Base-by-base conservation (phyloP, 208 protist genomes). In the Plasmodiophora brassicae region DNA sequence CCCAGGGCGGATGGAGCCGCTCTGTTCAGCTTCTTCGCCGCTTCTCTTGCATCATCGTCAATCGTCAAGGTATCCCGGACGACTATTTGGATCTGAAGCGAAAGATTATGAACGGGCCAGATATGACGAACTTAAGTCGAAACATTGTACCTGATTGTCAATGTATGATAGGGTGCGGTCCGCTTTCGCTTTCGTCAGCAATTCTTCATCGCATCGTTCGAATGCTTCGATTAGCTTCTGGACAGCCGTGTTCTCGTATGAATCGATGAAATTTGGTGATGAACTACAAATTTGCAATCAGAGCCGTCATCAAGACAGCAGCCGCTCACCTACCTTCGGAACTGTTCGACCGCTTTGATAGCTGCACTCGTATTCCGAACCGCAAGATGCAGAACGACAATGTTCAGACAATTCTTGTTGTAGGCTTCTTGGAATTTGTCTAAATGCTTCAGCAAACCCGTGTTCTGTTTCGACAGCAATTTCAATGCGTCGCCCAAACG, bases 91-190 rank as follows among this genome's bases (percentile, higher is more conserved):
- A 78, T 78, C 65, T 78, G 5, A 5, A 5, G 41, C 65, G 5
- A 78, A 5, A 5, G 20, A 5, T 78, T 38, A 78, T n/a, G 10
- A 78, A 44, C n/a, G 32, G 5, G 32, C 32, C 20, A 14, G 14
- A 14, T 78, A 78, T 5, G 41, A 78, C 32, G 41, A 78, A 8
- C 65, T 32, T 38, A 14, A 38, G 41, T 78, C 5, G 32, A 38
- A 5, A n/a, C n/a, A n/a, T n/a, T n/a, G n/a, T n/a, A 78, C 65
- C 65, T 78, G 65, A 78, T 78, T 78, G 65, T 78, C 65, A 78
- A 78, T 32, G 65, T 78, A 78, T 14, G 5, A 36, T 32, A 78
- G 41, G 5, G 65, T 78, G 14, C 65, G 65, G 41, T 78, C 65
- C 10, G 65, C 32, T 78, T 78, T 78, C n/a, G 65, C 65, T 32